Evolutionary conservation across 2,329 filamentous ascomycete genomes (phyloP).

Genomic region (Alternaria ethzedia): DNA sequence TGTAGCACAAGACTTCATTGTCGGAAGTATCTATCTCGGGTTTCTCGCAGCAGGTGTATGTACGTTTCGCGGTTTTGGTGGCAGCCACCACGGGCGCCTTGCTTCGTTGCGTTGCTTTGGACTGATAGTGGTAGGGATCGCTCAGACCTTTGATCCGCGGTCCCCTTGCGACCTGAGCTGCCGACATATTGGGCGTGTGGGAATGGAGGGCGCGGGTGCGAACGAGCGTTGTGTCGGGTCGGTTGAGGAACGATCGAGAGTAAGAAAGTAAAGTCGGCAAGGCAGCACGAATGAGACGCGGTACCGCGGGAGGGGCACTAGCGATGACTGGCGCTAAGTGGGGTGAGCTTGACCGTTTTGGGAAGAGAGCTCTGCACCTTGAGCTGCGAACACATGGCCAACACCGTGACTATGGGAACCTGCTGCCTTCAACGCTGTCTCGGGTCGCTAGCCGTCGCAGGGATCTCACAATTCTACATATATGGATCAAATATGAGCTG

Average conservation of each 20-base stretch:
- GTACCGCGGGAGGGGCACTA: slow-evolving; percentile 15
- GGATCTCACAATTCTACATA: neutral
- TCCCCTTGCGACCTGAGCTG: slow-evolving; percentile 24
- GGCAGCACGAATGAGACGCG: slow-evolving; percentile 16
- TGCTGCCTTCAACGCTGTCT: neutral
- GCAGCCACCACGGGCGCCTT: slow-evolving; percentile 25
- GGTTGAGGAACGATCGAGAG: slow-evolving; percentile 3
- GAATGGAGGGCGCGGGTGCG: neutral
- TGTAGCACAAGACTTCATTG: slow-evolving; percentile 63
- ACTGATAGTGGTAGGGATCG: slow-evolving; percentile 22
- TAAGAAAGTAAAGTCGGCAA: slow-evolving; percentile 10
- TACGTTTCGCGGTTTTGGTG: slow-evolving; percentile 17
- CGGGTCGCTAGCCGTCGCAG: neutral
- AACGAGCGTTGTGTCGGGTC: neutral
- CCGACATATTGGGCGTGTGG: slow-evolving; percentile 20
- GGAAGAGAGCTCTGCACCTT: slow-evolving; percentile 11
- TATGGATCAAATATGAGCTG: neutral
- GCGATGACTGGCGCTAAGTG: slow-evolving; percentile 6
- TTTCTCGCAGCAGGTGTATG: slow-evolving; percentile 35
- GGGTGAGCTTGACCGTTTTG: neutral
- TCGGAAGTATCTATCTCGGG: slow-evolving; percentile 35
- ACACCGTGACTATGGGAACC: neutral
- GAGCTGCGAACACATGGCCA: slow-evolving; percentile 7
- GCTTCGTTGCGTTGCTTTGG: slow-evolving; percentile 27
- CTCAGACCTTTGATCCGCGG: slow-evolving; percentile 37